Percentiles rank a stretch among this genome's conserved stretches.
Evolutionary conservation across 768 basidiomycete genomes (phyloP).

Genomic region (Boletellus ananas): DNA sequence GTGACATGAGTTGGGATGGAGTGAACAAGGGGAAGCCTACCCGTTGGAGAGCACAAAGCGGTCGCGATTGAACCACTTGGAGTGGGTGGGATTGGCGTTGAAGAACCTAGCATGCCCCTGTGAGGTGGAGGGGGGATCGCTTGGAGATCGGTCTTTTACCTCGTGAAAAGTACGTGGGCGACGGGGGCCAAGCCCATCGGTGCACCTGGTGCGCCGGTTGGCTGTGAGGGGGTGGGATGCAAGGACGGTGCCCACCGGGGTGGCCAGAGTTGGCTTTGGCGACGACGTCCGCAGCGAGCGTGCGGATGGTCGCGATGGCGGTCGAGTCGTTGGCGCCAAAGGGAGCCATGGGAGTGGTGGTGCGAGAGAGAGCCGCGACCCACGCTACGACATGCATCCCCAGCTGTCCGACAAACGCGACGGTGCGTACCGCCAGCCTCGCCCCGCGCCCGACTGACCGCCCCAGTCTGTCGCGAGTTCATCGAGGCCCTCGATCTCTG

Average conservation of each 20-base stretch:
- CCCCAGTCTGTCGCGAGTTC: slow-evolving; percentile 67
- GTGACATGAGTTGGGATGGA: slow-evolving; percentile 7
- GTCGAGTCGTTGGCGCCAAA: slow-evolving; percentile 48
- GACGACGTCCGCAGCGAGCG: slow-evolving; percentile 72
- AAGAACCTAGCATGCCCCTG: slow-evolving; percentile 53
- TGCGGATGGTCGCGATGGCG: slow-evolving; percentile 70
- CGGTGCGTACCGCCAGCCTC: slow-evolving; percentile 32
- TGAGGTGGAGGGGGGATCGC: background rate
- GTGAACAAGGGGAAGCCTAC: slow-evolving; percentile 35
- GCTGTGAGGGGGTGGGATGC: slow-evolving; percentile 6
- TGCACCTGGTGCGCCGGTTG: slow-evolving; percentile 51
- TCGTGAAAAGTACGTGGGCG: slow-evolving; percentile 75
- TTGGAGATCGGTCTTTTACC: slow-evolving; percentile 35
- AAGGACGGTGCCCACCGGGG: slow-evolving; percentile 52
- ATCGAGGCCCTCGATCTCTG: slow-evolving; percentile 74
- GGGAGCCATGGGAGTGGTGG: slow-evolving; percentile 34
- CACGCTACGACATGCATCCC: slow-evolving; percentile 62
- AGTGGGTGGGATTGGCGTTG: slow-evolving; percentile 82
- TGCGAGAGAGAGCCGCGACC: no score
- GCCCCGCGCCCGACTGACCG: slow-evolving; percentile 1
- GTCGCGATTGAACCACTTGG: slow-evolving; percentile 95
- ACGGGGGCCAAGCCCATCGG: slow-evolving; percentile 92
- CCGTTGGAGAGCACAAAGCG: slow-evolving; percentile 96
- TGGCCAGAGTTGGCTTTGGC: slow-evolving; percentile 92
- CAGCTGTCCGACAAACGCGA: slow-evolving; percentile 66